Base-by-base conservation (phyloP, 1,284 basidiomycete genomes). In the Cryptococcus sp. region DNA sequence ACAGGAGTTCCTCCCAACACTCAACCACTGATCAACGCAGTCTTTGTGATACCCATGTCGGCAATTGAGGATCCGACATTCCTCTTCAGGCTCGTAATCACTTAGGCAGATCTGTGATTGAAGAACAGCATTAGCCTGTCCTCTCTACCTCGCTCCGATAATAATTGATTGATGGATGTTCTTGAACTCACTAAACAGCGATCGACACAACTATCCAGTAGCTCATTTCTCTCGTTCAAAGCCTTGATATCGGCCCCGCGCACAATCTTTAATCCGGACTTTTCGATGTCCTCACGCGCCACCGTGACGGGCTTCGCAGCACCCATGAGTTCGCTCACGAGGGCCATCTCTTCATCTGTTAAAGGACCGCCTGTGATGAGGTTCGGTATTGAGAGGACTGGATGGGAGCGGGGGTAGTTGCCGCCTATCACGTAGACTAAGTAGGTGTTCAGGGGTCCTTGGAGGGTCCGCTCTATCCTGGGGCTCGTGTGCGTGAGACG, bases 11-110 rank as follows among this genome's bases (percentile, higher is more conserved):
- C 86, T 83, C 4, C 91, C 91, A 15, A 84, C 86, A 76, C 88
- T 85, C 43, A 95, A 80, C 92, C 92, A 94, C 47, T 75, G 73
- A 76, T 95, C 92, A 8, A 95, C 90, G 67, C 92, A 95, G 13
- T 79, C 81, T 67, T 86, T 86, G 71, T 95, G 92, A 82, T 91
- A 94, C 10, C 85, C 86, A 77, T 95, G 91, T 65, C 85, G 84
- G 78, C 92, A 94, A 7, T 80, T 80, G 79, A 95, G 83, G 47
- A 94, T 79, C 20, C 92, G 85, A 53, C 92, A 80, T 38, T 90
- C 85, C 47, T 91, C 88, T 42, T 88, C 86, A 1, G 80, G 71
- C 42, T 83, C 82, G 72, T 93, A 93, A 56, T 92, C 90, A 57
- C 89, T 87, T 52, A 93, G 80, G 73, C 92, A 95, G 49, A 93